phyloP scores from a whole-genome alignment of 345 rosid genomes.

The Gossypium ekmanianum region DNA sequence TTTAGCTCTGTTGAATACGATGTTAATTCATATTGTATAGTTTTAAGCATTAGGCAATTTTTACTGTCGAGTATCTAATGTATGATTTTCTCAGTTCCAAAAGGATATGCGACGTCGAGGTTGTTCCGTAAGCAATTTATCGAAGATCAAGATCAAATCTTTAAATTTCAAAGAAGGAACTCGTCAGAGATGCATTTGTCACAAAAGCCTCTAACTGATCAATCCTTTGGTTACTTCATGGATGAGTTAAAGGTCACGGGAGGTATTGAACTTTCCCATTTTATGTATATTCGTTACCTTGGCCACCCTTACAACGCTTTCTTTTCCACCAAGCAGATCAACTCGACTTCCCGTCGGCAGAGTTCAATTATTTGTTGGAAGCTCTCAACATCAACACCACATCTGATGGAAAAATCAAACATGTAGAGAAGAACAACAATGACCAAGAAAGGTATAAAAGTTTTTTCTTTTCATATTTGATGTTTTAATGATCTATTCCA shows the following conservation, averaged over 20 bases:
- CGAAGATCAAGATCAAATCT: slow-evolving; percentile 40
- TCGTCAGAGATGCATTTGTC: slow-evolving; percentile 30
- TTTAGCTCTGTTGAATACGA: background rate
- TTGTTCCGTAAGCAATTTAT: slow-evolving; percentile 41
- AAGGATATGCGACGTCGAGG: slow-evolving; percentile 37
- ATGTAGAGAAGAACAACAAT: slow-evolving; percentile 21
- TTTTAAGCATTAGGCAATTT: background rate
- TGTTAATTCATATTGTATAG: background rate
- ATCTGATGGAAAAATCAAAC: slow-evolving; percentile 23
- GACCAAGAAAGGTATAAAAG: slow-evolving; percentile 43
- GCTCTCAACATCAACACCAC: slow-evolving; percentile 33
- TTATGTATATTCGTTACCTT: background rate
- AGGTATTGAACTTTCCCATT: slow-evolving; percentile 20
- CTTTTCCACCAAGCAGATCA: slow-evolving; percentile 21
- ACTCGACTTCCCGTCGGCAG: slow-evolving; percentile 31
- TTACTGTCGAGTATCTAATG: background rate
- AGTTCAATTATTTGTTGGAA: slow-evolving; percentile 34
- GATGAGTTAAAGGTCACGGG: slow-evolving; percentile 36
- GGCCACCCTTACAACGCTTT: background rate
- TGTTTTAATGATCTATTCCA: background rate
- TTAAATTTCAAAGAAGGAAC: slow-evolving; percentile 42
- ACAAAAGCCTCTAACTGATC: slow-evolving; percentile 29
- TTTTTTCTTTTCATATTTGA: background rate
- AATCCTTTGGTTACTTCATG: slow-evolving; percentile 29
- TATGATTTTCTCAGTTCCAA: slow-evolving; percentile 34